Evolutionary conservation across 768 basidiomycete genomes (phyloP).

Genomic region (Paxillus involutus): DNA sequence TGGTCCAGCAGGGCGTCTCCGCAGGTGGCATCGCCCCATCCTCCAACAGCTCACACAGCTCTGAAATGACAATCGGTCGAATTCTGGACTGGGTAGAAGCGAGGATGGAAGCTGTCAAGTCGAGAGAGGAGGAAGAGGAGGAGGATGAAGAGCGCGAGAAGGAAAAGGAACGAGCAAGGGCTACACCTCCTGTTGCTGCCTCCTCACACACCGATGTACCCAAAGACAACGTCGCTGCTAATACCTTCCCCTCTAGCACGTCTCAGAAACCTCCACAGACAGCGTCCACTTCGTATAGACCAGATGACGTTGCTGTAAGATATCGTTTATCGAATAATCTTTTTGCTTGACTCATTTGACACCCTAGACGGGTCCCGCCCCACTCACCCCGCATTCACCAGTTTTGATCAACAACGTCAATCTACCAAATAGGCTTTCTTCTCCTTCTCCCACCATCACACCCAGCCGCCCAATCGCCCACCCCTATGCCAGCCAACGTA

Average conservation of each 20-base stretch:
- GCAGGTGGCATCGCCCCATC: constrained; percentile 45
- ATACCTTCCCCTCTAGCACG: constrained; percentile 13
- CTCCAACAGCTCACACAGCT: constrained; percentile 44
- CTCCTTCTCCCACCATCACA: constrained; percentile 30
- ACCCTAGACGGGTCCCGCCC: constrained; percentile 17
- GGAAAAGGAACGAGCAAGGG: constrained; percentile 42
- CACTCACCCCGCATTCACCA: constrained; percentile 35
- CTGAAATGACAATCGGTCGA: constrained; percentile 72
- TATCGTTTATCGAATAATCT: constrained; percentile 1
- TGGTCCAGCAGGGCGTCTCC: constrained; percentile 84
- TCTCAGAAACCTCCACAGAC: constrained; percentile 19
- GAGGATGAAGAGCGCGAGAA: constrained; percentile 75
- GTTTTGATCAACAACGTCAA: constrained; percentile 19
- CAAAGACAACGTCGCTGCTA: constrained; percentile 17
- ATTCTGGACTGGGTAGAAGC: constrained; percentile 89
- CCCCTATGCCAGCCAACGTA: constrained; percentile 17
- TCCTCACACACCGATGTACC: constrained; percentile 16
- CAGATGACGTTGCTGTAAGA: constrained; percentile 31
- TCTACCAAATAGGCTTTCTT: constrained; percentile 14
- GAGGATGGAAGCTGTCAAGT: constrained; percentile 70
- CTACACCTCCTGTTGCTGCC: constrained; percentile 14
- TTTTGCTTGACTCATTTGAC: constrained; percentile 6
- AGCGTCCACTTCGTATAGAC: constrained; percentile 14
- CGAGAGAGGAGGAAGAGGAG: constrained; percentile 78
- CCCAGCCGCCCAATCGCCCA: constrained; percentile 14